Evolutionary conservation across 2,329 filamentous ascomycete species (phyloP), one percentile per base, ranked within the genome.

Genomic region (Colletotrichum sp.): DNA sequence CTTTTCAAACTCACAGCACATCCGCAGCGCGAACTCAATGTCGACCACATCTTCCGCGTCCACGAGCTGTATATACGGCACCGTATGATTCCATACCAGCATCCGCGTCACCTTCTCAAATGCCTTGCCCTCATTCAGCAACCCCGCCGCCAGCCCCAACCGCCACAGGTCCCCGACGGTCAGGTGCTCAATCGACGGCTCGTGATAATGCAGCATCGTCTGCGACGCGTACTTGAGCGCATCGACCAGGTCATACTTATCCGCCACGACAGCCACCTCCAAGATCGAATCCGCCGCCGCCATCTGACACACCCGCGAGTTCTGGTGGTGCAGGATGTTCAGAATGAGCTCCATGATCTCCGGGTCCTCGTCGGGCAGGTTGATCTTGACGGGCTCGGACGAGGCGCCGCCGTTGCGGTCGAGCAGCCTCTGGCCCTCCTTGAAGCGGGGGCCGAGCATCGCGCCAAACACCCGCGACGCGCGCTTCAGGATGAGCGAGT

Each of bases 301-400:
- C 24, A 60, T 72, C 57, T 72, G n/a, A 8, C 82, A 82, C 8
- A 85, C 78, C 18, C 79, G 72, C 7, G 75, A 44, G 65, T 80
- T 81, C 13, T 80, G 77, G 12, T 77, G 60, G 65, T 85, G 84
- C 12, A 82, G 81, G 16, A 86, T 81, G 36, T 79, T 79, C 71
- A 86, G 80, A 7, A 86, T 30, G 1, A 85, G 76, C 10, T 78
- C 72, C 75, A 86, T 81, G 3, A 81, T 81, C 5, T 79, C 77
- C 0, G 81, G 76, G 60, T 85, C 78, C 65, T 85, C 84, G 7
- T 84, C 81, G 0, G 80, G 80, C 12, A 83, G 77, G 16, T 78
- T 72, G 30, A 84, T 75, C 66, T 82, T 79, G n/a, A 76, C 71
- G n/a, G 75, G 75, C 12, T 71, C 72, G 24, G 24, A 26, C 15